Percentiles rank a stretch among this genome's conserved stretches.
Conservation (phyloP, 1,284 basidiomycete species). For the Xerocomus minutiporus region DNA sequence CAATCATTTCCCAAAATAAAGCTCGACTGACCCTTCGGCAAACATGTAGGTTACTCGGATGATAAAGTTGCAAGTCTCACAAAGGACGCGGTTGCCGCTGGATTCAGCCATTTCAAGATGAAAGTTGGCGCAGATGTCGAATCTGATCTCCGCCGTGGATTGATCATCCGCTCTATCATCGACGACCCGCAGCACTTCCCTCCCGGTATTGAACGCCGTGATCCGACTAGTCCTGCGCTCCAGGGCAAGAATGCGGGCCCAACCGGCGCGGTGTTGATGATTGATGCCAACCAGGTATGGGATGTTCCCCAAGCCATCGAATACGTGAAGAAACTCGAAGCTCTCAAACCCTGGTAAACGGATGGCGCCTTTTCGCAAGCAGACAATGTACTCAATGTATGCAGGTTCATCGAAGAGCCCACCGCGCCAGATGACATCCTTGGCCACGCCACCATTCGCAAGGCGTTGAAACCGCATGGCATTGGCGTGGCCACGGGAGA, state of each 20-base stretch:
- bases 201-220: constrained; percentile 47
- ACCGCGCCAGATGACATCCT: constrained; percentile 90
- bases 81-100: constrained; percentile 76
- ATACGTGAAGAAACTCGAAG: constrained; percentile 78
- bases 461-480: constrained; percentile 73
- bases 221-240: constrained; percentile 61
- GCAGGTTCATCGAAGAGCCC: constrained; percentile 92
- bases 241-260: constrained; percentile 91
- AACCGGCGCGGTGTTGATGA: constrained; percentile 91
- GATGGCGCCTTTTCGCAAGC: neutral
- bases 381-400: constrained; percentile 2
- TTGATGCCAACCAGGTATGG: constrained; percentile 97
- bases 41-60: constrained; percentile 61
- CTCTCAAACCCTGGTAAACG: constrained; percentile 83
- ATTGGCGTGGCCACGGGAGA: constrained; percentile 96
- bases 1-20: neutral
- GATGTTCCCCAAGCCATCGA: constrained; percentile 91
- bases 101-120: constrained; percentile 97
- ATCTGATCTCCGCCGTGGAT: constrained; percentile 83
- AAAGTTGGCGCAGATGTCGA: constrained; percentile 86
- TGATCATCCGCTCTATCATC: constrained; percentile 88
- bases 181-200: constrained; percentile 81
- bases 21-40: constrained; percentile 1
- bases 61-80: constrained; percentile 88
- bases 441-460: constrained; percentile 79